A percentile compares a stretch with the other conserved stretches of the same genome.
phyloP scores from a whole-genome alignment of 495 filamentous ascomycete species.

The Penicillium longicatenatum region DNA sequence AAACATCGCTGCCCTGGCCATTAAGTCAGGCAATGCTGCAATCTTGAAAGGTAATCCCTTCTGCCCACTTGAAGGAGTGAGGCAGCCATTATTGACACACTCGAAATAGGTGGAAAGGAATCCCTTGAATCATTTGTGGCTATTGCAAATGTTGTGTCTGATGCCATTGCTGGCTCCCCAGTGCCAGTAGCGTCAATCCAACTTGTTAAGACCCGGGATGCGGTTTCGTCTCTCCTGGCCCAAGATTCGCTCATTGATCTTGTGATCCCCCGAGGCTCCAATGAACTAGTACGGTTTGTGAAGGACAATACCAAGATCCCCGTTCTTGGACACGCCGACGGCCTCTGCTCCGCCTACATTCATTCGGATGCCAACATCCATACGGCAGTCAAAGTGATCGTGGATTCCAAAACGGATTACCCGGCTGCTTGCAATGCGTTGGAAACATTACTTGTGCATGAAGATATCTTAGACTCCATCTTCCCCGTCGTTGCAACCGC shows the following conservation, averaged over 20 bases:
- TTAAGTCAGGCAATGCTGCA: conserved; percentile 97
- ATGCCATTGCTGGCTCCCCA: conserved; percentile 70
- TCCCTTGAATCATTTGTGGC: conserved; percentile 89
- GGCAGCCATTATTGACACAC: background rate
- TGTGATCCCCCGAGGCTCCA: conserved; percentile 90
- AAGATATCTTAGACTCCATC: conserved; percentile 64
- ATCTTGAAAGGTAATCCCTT: conserved; percentile 76
- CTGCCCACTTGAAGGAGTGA: conserved; percentile 32
- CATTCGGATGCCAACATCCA: conserved; percentile 72
- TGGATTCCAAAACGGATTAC: conserved; percentile 93
- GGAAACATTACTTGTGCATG: conserved; percentile 86
- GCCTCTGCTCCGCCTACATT: conserved; percentile 88
- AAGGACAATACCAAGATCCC: conserved; percentile 91
- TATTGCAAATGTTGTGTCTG: conserved; percentile 82
- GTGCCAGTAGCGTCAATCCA: conserved; percentile 89
- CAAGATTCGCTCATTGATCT: conserved; percentile 89
- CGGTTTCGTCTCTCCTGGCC: conserved; percentile 77
- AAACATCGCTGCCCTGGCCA: conserved; percentile 94
- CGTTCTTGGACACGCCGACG: conserved; percentile 95
- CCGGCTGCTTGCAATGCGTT: conserved; percentile 95
- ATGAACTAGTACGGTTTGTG: conserved; percentile 88
- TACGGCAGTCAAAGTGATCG: conserved; percentile 73
- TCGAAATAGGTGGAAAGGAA: conserved; percentile 76
- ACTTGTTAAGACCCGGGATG: conserved; percentile 88
- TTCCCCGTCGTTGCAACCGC: conserved; percentile 71